phyloP scores from a whole-genome alignment of 371 early-diverging fungal species.

The Mortierella sp. region DNA sequence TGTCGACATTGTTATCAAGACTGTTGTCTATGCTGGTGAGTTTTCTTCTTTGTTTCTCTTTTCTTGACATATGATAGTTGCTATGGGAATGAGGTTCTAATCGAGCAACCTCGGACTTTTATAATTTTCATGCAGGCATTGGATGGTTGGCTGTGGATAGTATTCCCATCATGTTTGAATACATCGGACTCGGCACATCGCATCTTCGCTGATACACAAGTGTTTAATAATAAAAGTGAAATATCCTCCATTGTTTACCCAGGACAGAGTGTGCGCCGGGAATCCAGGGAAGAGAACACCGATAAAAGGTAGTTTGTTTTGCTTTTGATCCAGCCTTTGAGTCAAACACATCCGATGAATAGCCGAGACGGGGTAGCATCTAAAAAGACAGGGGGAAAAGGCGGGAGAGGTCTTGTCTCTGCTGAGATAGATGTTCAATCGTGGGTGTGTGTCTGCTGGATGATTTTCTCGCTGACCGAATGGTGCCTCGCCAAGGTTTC shows the following conservation, averaged over 20 bases:
- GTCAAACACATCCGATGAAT: too few species aligned
- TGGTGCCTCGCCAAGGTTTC: too few species aligned
- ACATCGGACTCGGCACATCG: conserved; percentile 48
- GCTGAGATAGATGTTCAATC: too few species aligned
- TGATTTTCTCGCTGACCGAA: too few species aligned
- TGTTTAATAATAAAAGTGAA: too few species aligned
- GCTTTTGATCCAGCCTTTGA: too few species aligned
- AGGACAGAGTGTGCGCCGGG: not conserved
- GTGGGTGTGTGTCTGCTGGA: too few species aligned
- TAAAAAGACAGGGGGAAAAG: too few species aligned
- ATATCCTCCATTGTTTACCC: not conserved
- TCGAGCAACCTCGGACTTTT: not conserved
- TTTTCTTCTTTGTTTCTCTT: not conserved
- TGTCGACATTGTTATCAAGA: conserved; percentile 77
- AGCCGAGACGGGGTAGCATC: too few species aligned
- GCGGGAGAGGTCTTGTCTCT: too few species aligned
- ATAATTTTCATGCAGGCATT: conserved; percentile 54
- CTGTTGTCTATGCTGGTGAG: conserved; percentile 75
- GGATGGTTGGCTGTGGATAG: conserved; percentile 69
- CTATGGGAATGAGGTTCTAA: not conserved
- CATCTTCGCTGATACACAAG: not conserved
- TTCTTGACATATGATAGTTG: not conserved
- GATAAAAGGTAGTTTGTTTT: too few species aligned
- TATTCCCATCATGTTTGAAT: conserved; percentile 67
- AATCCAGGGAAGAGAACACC: too few species aligned